Conservation (phyloP, 2,329 filamentous ascomycete species). For the Aspergillus sp. region DNA sequence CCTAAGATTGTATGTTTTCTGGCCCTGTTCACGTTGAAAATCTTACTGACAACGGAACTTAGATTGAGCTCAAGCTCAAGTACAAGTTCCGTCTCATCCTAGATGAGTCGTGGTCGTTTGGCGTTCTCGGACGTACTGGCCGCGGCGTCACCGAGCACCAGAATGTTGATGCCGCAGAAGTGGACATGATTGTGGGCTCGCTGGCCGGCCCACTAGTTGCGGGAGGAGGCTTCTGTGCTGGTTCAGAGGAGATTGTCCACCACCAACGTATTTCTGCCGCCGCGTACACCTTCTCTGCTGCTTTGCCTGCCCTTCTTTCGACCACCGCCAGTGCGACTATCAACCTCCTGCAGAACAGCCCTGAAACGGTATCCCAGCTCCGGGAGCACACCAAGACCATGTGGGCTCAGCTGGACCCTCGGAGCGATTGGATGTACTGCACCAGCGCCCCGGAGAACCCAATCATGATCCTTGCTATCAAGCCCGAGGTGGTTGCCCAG, state of each 20-base stretch:
- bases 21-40: no score
- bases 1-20: conserved; percentile 70
- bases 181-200: conserved; percentile 97
- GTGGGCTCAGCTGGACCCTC: conserved; percentile 81
- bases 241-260: conserved; percentile 84
- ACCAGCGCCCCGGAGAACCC: conserved; percentile 82
- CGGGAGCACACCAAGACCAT: conserved; percentile 85
- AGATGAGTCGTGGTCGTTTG: conserved; percentile 97
- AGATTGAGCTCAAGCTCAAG: conserved; percentile 88
- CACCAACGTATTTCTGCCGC: conserved; percentile 92
- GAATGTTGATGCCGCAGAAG: conserved; percentile 86
- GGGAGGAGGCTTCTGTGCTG: conserved; percentile 93
- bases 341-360: conserved; percentile 78
- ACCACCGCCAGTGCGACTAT: conserved; percentile 95
- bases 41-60: no score
- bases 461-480: conserved; percentile 77
- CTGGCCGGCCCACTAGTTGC: conserved; percentile 86
- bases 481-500: conserved; percentile 73
- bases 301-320: conserved; percentile 86
- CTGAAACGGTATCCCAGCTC: conserved; percentile 73
- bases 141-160: conserved; percentile 93
- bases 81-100: conserved; percentile 98
- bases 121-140: conserved; percentile 85
- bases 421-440: conserved; percentile 88
- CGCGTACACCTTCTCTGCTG: conserved; percentile 93